These are phyloP conservation scores for Coemansia asiatica DNA, from an alignment of 192 early-diverging fungal species.

Conservation along the genomic window DNA sequence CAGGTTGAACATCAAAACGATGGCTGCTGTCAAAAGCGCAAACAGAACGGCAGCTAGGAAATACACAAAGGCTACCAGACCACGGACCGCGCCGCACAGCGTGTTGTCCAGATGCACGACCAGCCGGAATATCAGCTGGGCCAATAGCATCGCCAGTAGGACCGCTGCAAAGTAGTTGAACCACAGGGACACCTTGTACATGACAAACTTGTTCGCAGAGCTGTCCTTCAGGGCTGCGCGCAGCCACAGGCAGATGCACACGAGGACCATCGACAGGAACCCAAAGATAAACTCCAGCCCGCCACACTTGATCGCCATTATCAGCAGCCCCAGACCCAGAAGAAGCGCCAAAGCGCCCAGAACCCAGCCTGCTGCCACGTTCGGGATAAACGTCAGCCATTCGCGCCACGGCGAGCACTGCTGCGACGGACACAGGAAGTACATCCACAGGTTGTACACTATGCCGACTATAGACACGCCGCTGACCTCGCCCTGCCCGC, in stretches of 20 bases:
- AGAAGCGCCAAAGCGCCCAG: constrained; percentile 40
- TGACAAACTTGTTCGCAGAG: constrained; percentile 24
- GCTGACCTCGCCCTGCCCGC: constrained; percentile 42
- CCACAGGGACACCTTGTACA: constrained; percentile 50
- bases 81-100: constrained; percentile 26
- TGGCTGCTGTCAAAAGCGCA: constrained; percentile 35
- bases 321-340: constrained; percentile 29
- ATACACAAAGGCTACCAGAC: constrained; percentile 42
- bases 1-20: constrained; percentile 52
- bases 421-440: constrained; percentile 45
- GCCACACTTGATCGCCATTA: constrained; percentile 49
- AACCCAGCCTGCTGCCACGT: constrained; percentile 44
- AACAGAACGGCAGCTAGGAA: constrained; percentile 23
- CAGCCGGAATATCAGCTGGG: constrained; percentile 46
- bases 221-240: constrained; percentile 29
- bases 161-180: constrained; percentile 50
- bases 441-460: constrained; percentile 53
- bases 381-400: constrained; percentile 56
- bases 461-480: constrained; percentile 35
- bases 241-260: constrained; percentile 39
- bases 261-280: constrained; percentile 34
- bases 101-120: constrained; percentile 48
- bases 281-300: constrained; percentile 47
- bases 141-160: constrained; percentile 30
- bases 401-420: constrained; percentile 50